These are phyloP conservation scores for Phalaenopsis equestris DNA, from an alignment of 106 monocot species.

Conservation along the genomic window DNA sequence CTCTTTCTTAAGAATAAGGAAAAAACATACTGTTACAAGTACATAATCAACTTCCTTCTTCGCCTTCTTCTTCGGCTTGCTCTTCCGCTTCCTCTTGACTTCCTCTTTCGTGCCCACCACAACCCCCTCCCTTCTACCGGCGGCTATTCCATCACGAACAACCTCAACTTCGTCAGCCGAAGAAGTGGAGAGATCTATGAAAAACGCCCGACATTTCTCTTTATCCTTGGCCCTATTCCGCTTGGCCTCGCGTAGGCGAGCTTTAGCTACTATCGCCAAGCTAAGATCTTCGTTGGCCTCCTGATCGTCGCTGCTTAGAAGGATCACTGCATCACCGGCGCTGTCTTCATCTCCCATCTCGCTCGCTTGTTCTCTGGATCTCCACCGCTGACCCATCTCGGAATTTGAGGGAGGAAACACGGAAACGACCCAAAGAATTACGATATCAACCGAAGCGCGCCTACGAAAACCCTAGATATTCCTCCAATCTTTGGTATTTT, in stretches of 20 bases:
- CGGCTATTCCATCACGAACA: neutral
- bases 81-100: conserved; percentile 23
- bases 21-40: conserved; percentile 10
- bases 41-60: conserved; percentile 14
- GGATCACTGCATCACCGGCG: neutral
- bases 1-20: neutral
- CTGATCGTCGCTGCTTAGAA: conserved; percentile 79
- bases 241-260: conserved; percentile 22
- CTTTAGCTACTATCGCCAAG: conserved; percentile 50
- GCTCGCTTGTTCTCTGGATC: neutral
- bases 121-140: neutral
- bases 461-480: neutral
- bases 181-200: conserved; percentile 5
- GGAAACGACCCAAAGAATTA: neutral
- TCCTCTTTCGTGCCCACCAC: neutral
- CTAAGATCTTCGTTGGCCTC: conserved; percentile 71
- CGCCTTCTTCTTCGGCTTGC: conserved; percentile 19
- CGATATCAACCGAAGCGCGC: neutral
- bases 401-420: neutral
- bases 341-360: neutral
- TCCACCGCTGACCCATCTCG: conserved; percentile 1
- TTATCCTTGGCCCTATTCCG: conserved; percentile 15
- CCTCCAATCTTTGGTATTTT: too few relatives aligned
- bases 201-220: neutral
- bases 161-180: conserved; percentile 20